phyloP scores from a whole-genome alignment of 2,329 filamentous ascomycete species.

The Alternaria arborescens region DNA sequence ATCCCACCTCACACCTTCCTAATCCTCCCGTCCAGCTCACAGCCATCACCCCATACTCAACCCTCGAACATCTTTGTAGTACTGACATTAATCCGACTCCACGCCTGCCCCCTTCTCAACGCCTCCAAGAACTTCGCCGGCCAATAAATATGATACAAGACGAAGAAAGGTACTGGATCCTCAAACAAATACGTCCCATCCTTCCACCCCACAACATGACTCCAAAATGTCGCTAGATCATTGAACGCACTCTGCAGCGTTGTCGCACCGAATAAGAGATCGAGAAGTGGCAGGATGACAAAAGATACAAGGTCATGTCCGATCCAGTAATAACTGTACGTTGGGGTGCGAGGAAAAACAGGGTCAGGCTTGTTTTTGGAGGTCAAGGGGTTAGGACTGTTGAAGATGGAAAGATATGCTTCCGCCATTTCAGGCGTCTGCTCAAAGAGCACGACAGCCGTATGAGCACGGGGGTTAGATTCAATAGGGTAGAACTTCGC shows the following conservation, averaged over 20 bases:
- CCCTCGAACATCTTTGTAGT: slow-evolving; percentile 66
- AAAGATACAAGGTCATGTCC: slow-evolving; percentile 69
- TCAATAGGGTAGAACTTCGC: slow-evolving; percentile 70
- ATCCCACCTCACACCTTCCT: not conserved
- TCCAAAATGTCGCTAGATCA: slow-evolving; percentile 44
- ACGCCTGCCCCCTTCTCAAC: slow-evolving; percentile 59
- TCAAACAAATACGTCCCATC: slow-evolving; percentile 60
- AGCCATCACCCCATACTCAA: slow-evolving; percentile 1
- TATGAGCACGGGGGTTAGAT: slow-evolving; percentile 75
- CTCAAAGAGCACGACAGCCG: slow-evolving; percentile 69
- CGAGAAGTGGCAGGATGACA: slow-evolving; percentile 51
- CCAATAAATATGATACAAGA: slow-evolving; percentile 64
- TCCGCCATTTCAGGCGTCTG: slow-evolving; percentile 39
- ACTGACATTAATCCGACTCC: slow-evolving; percentile 74
- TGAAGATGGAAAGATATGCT: slow-evolving; percentile 38
- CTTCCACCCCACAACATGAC: slow-evolving; percentile 58
- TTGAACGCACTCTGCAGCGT: slow-evolving; percentile 33
- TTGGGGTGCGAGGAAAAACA: slow-evolving; percentile 32
- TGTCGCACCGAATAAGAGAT: slow-evolving; percentile 25
- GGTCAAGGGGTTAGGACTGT: slow-evolving; percentile 22
- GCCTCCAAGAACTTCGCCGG: slow-evolving; percentile 60
- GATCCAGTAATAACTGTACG: slow-evolving; percentile 67
- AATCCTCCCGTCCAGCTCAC: not conserved
- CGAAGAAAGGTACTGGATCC: slow-evolving; percentile 62
- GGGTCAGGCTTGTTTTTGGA: slow-evolving; percentile 18